A percentile compares a stretch with the other conserved stretches of the same genome.
Evolutionary conservation across 2,329 filamentous ascomycete genomes (phyloP).

Genomic region (Pyrenochaeta sp.): DNA sequence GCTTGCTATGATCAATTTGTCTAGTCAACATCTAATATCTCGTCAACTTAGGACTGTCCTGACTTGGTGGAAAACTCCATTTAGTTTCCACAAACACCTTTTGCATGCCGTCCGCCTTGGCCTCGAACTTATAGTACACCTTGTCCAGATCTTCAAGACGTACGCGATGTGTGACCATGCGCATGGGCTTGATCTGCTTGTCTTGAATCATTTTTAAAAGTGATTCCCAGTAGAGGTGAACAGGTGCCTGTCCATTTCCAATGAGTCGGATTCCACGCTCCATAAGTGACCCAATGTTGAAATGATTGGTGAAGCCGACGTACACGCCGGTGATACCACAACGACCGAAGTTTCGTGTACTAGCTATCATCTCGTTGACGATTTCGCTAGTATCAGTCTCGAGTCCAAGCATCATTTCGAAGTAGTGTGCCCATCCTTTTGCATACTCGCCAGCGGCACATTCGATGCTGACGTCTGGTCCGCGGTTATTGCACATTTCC

Average conservation of each 20-base stretch:
- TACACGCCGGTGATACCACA: conserved; percentile 80
- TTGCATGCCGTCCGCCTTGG: conserved; percentile 77
- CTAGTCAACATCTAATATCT: conserved; percentile 40
- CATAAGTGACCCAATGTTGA: conserved; percentile 86
- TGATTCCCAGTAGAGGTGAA: conserved; percentile 84
- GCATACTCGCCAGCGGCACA: conserved; percentile 70
- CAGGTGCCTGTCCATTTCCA: conserved; percentile 73
- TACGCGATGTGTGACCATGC: conserved; percentile 84
- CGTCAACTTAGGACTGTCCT: conserved; percentile 62
- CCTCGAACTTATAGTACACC: conserved; percentile 71
- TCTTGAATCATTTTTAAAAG: conserved; percentile 73
- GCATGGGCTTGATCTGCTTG: conserved; percentile 75
- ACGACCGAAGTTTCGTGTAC: conserved; percentile 75
- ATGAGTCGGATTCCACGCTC: conserved; percentile 84
- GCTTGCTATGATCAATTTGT: neutral
- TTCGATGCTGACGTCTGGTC: conserved; percentile 79
- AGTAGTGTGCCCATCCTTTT: conserved; percentile 68
- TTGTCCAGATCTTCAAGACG: conserved; percentile 59
- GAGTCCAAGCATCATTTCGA: conserved; percentile 68
- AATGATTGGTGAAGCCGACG: conserved; percentile 75
- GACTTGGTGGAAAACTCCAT: conserved; percentile 61
- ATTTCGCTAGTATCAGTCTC: conserved; percentile 89
- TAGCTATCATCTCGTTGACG: conserved; percentile 79
- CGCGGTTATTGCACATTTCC: conserved; percentile 72
- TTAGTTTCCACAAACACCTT: conserved; percentile 76